phyloP scores from a whole-genome alignment of 129 eudicot genomes.

The Flaveria bidentis region DNA sequence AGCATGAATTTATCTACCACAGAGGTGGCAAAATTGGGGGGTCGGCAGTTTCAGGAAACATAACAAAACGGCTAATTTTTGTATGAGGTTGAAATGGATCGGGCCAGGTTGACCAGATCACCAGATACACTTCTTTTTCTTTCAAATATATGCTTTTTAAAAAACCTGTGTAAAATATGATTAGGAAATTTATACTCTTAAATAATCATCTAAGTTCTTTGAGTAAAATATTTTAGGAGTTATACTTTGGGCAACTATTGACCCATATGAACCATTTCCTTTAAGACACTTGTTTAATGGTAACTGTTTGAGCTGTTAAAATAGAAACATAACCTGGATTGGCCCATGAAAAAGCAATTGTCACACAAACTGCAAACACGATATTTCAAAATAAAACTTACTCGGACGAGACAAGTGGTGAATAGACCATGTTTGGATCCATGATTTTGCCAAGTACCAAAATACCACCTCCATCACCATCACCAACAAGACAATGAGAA shows the following conservation, averaged over 20 bases:
- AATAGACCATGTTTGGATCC: constrained; percentile 82
- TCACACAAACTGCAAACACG: background rate
- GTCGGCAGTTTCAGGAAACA: background rate
- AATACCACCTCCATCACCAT: constrained; percentile 82
- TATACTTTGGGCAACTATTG: background rate
- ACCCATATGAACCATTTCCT: background rate
- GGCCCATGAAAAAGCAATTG: background rate
- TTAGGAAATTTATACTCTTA: background rate
- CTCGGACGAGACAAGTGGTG: constrained; percentile 87
- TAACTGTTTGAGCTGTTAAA: background rate
- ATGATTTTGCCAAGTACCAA: constrained; percentile 84
- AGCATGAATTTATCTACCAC: background rate
- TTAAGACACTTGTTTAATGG: background rate
- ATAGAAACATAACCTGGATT: background rate
- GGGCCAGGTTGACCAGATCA: background rate
- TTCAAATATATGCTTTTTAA: background rate
- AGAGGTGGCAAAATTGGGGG: background rate
- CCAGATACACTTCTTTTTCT: background rate
- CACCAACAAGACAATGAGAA: constrained; percentile 92
- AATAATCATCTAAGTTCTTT: background rate
- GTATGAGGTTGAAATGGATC: background rate
- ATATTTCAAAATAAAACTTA: constrained; percentile 41
- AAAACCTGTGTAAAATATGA: background rate
- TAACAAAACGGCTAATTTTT: background rate
- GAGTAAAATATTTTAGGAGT: background rate